A percentile compares a stretch with the other conserved stretches of the same genome.
Evolutionary conservation across 164 flowering plant species (phyloP).

Genomic region (Stephania japonica): DNA sequence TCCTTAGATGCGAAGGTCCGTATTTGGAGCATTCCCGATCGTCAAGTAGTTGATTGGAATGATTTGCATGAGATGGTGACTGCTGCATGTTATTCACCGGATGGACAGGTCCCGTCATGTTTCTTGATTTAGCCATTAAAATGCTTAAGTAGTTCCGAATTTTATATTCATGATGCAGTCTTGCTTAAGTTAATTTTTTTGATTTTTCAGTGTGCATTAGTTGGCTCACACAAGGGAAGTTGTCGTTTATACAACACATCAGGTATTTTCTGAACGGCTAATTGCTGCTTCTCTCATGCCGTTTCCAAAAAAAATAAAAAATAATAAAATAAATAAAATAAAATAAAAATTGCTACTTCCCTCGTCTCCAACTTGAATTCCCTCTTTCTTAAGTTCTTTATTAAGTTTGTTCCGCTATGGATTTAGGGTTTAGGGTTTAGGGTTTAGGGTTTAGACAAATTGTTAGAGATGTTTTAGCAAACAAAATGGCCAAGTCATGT

Average conservation of each 20-base stretch:
- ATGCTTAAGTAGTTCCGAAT: background rate
- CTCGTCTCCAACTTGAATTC: background rate
- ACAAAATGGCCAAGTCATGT: background rate
- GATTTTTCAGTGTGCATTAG: slow-evolving; percentile 76
- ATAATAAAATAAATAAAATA: no score
- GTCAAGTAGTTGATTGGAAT: slow-evolving; percentile 93
- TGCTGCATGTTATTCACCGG: slow-evolving; percentile 96
- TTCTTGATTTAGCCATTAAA: background rate
- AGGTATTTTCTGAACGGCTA: slow-evolving; percentile 48
- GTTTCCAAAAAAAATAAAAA: no score
- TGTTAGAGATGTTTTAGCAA: background rate
- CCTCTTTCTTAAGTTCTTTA: background rate
- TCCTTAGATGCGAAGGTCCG: slow-evolving; percentile 98
- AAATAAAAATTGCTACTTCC: background rate
- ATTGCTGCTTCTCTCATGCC: no score
- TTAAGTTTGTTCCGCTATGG: background rate
- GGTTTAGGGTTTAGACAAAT: background rate
- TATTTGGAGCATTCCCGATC: slow-evolving; percentile 97
- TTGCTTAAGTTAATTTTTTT: slow-evolving; percentile 18
- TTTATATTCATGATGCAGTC: background rate
- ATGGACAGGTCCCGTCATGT: slow-evolving; percentile 72
- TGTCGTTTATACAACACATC: slow-evolving; percentile 74
- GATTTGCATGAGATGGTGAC: slow-evolving; percentile 99
- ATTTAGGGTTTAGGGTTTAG: no score
- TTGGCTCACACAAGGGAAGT: slow-evolving; percentile 94